Base-by-base conservation (phyloP, 768 basidiomycete genomes). In the Suillus weaverae region DNA sequence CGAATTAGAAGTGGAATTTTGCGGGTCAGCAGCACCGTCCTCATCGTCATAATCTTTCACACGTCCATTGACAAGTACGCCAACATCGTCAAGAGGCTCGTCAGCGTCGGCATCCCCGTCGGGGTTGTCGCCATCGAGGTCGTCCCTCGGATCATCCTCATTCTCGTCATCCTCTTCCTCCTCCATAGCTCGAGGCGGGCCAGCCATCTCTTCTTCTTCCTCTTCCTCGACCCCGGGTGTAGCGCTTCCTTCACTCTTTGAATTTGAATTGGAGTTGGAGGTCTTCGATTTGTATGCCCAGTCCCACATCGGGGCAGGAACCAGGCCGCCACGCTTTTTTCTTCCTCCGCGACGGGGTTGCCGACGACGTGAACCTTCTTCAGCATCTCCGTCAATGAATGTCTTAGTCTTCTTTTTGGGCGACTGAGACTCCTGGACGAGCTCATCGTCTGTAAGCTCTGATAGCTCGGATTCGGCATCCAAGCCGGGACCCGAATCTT, bases 261-360 rank as follows among this genome's bases (percentile, higher is more conserved):
- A 76, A 43, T 75, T 72, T 26, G 78, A 76, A 38, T 70, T 76
- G 41, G 77, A 77, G 65, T 72, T 56, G 65, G 67, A 78, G 64
- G 63, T 73, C 57, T 66, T 67, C 75, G 57, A 77, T 81, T 86
- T 87, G 69, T 83, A 83, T 16, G 87, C 91, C 92, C 92, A 94
- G 32, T 85, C 91, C 92, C 92, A 94, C 90, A 93, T 94, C 62
- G 86, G 86, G 41, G 87, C 87, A 35, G 92, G 90, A 1, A 91
- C 87, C 65, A 92, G 81, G 62, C 88, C 89, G 70, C 88, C 85
- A 60, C 87, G 83, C 71, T 86, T 85, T 74, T 79, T 83, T 67
- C 82, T 76, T 71, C 72, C 22, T 71, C 70, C 33, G 70, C 67
- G 67, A 71, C 68, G 63, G 61, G 65, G 59, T 59, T 68, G 62